Evolutionary conservation across 345 rosid species (phyloP).

Genomic region (Punica granatum): DNA sequence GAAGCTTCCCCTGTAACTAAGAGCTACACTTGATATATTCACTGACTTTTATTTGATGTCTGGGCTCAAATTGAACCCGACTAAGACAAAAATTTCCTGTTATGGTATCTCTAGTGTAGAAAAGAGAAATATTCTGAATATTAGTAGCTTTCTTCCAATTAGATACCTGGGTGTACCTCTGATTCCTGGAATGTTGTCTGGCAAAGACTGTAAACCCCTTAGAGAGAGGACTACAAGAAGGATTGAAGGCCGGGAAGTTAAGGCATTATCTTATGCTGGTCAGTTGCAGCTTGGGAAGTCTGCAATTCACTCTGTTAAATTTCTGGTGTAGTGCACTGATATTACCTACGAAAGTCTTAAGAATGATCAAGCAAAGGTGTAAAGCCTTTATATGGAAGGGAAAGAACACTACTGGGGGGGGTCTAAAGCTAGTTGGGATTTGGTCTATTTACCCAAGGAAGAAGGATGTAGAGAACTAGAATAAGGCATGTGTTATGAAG

Average conservation of each 20-base stretch:
- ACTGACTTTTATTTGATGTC: not conserved
- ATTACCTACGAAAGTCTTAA: not conserved
- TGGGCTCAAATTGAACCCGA: not conserved
- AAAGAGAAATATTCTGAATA: too few relatives aligned
- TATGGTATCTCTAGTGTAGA: not conserved
- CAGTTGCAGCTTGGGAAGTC: not conserved
- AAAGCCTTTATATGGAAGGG: not conserved
- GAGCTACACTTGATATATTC: not conserved
- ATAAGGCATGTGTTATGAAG: too few relatives aligned
- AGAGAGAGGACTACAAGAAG: not conserved
- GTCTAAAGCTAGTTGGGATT: too few relatives aligned
- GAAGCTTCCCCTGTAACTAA: not conserved
- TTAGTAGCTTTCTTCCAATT: not conserved
- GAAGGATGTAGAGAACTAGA: too few relatives aligned
- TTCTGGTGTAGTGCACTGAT: not conserved
- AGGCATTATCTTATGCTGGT: not conserved
- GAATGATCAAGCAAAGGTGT: too few relatives aligned
- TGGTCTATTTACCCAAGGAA: too few relatives aligned
- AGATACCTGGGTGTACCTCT: not conserved
- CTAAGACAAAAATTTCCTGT: too few relatives aligned
- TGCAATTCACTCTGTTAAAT: not conserved
- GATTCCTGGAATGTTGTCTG: not conserved
- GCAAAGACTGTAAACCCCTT: not conserved
- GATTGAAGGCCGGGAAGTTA: not conserved
- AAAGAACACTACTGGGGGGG: too few relatives aligned